phyloP scores from a whole-genome alignment of 768 basidiomycete species.

The Brasilioporus rufonigricans region DNA sequence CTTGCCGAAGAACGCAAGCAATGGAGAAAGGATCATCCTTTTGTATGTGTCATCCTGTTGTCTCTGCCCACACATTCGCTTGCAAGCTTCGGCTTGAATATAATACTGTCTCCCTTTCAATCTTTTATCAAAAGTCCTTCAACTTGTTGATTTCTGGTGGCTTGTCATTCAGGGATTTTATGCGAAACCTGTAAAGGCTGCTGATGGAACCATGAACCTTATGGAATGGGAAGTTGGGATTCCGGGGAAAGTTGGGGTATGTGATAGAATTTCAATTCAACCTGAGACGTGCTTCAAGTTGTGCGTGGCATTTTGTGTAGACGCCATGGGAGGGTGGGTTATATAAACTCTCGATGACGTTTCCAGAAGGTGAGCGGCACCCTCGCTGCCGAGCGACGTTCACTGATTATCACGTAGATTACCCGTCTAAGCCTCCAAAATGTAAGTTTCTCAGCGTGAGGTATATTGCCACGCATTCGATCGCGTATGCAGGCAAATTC shows the following conservation, averaged over 20 bases:
- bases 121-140: not conserved
- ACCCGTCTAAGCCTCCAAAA: conserved; percentile 93
- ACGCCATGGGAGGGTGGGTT: conserved; percentile 97
- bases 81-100: not conserved
- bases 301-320: conserved; percentile 41
- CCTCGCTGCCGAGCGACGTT: not conserved
- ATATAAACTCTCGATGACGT: conserved; percentile 90
- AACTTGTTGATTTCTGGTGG: conserved; percentile 2
- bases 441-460: conserved; percentile 47
- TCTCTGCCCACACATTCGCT: conserved; percentile 1
- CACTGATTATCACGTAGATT: conserved; percentile 52
- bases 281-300: conserved; percentile 9
- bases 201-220: conserved; percentile 93
- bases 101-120: not conserved
- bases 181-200: conserved; percentile 85
- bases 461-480: conserved; percentile 1
- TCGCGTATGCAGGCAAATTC: conserved; percentile 78
- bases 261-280: conserved; percentile 31
- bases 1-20: conserved; percentile 97
- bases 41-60: conserved; percentile 56
- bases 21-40: conserved; percentile 99
- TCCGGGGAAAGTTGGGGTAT: conserved; percentile 85
- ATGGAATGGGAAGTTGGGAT: conserved; percentile 99
- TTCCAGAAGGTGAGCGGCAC: conserved; percentile 80
- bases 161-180: conserved; percentile 78